Base-by-base conservation (phyloP, 2,329 filamentous ascomycete genomes). In the Nemania diffusa region DNA sequence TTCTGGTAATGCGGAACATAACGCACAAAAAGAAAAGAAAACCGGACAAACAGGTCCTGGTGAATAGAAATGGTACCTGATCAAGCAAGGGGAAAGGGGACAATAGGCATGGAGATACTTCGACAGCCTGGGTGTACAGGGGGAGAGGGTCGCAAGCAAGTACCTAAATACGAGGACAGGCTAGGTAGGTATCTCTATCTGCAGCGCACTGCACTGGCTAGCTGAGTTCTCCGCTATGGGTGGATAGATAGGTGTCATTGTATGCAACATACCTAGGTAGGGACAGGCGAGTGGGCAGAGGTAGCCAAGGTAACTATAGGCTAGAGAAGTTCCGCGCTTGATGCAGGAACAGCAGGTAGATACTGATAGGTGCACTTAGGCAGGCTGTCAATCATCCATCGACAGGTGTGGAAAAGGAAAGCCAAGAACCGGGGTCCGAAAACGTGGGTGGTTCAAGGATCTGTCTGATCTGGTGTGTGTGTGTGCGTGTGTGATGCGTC, bases 341-440 rank as follows among this genome's bases (percentile, higher is more conserved):
- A 53, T 66, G 66, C 44, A 53, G 40, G 29, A 29, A 48, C 46
- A 53, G 26, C 52, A 53, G 61, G 61, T 57, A 55, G 37, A 26
- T 57, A n/a, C n/a, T n/a, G n/a, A n/a, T 27, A 44, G 24, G 24
- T 17, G 22, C 15, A 40, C 11, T 29, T 11, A 24, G 42, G 42
- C 6, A 22, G n/a, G 20, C 26, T 27, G 58, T 62, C 46, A 8
- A 46, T 52, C n/a, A n/a, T n/a, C n/a, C 48, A 52, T 52, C 64
- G 26, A 64, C 34, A 37, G 48, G 40, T 27, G 15, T 56, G 11
- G 48, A 13, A 29, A 26, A 57, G 56, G 32, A 32, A 22, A 48
- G 57, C 55, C 53, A 63, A 59, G 58, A 67, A 13, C 57, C 50
- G 66, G 55, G 62, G 53, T 69, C 58, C 58, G 58, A 62, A 66